Evolutionary conservation across 148 eudicot species (phyloP).

Genomic region (Spergularia marina): DNA sequence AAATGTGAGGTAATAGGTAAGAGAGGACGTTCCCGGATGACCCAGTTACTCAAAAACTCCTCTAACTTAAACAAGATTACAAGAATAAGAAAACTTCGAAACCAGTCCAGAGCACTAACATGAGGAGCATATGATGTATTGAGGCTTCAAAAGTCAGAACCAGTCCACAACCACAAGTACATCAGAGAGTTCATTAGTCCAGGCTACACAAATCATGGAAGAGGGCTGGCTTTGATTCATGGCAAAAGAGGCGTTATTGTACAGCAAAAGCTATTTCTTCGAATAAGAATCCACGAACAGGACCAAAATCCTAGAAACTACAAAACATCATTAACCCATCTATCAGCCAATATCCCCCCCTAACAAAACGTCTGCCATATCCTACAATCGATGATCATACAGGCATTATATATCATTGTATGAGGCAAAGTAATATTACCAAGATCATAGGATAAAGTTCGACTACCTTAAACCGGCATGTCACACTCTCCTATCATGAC

Average conservation of each 20-base stretch:
- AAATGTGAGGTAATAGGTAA: too few relatives aligned
- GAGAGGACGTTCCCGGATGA: neutral
- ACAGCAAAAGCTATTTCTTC: constrained; percentile 24
- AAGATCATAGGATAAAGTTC: constrained; percentile 5
- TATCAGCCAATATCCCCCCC: constrained; percentile 6
- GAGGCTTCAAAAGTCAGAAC: neutral
- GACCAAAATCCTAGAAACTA: constrained; percentile 20
- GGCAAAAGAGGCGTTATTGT: constrained; percentile 16
- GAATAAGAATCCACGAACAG: constrained; percentile 12
- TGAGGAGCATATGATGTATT: neutral
- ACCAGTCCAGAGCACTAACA: neutral
- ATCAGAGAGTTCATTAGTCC: neutral
- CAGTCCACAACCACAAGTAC: neutral
- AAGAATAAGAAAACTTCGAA: neutral
- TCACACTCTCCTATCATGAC: neutral
- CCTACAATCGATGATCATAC: constrained; percentile 15
- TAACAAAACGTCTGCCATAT: constrained; percentile 1
- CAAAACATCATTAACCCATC: constrained; percentile 13
- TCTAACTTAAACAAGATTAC: neutral
- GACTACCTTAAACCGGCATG: constrained; percentile 14
- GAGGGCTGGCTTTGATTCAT: constrained; percentile 3
- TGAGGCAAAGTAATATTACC: neutral
- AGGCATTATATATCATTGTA: constrained; percentile 2
- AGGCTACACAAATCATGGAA: constrained; percentile 5
- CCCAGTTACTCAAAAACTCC: neutral